Evolutionary conservation across 345 rosid species (phyloP).

Genomic region (Ceriops tagal): DNA sequence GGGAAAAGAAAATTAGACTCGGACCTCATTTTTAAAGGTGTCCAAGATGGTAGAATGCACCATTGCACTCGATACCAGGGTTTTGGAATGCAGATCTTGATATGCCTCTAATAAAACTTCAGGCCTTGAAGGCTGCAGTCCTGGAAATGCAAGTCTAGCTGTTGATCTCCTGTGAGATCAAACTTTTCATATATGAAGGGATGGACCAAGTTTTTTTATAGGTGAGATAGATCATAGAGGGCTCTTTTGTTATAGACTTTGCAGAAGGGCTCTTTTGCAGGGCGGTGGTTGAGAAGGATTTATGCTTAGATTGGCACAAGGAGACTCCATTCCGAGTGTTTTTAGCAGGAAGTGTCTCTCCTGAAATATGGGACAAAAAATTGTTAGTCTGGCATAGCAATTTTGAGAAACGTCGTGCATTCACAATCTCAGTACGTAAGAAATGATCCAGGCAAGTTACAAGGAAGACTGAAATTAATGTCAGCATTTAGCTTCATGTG

Average conservation of each 20-base stretch:
- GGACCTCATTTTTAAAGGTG: slow-evolving; percentile 39
- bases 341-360: slow-evolving; percentile 84
- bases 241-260: slow-evolving; percentile 64
- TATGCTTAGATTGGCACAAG: slow-evolving; percentile 48
- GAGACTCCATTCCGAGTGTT: slow-evolving; percentile 87
- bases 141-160: slow-evolving; percentile 29
- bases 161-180: slow-evolving; percentile 22
- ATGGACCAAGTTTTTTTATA: slow-evolving; percentile 17
- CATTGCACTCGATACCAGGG: slow-evolving; percentile 53
- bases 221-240: slow-evolving; percentile 32
- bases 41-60: slow-evolving; percentile 69
- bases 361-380: slow-evolving; percentile 40
- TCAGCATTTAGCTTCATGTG: background rate
- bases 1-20: slow-evolving; percentile 24
- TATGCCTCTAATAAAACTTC: slow-evolving; percentile 62
- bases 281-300: slow-evolving; percentile 72
- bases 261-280: slow-evolving; percentile 94
- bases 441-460: background rate
- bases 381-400: slow-evolving; percentile 23
- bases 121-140: slow-evolving; percentile 78
- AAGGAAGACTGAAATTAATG: background rate
- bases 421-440: background rate
- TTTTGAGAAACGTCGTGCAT: slow-evolving; percentile 10
- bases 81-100: slow-evolving; percentile 60
- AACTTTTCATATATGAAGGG: slow-evolving; percentile 16